Evolutionary conservation across 2,329 filamentous ascomycete genomes (phyloP).

Genomic region (Fusarium sp.): DNA sequence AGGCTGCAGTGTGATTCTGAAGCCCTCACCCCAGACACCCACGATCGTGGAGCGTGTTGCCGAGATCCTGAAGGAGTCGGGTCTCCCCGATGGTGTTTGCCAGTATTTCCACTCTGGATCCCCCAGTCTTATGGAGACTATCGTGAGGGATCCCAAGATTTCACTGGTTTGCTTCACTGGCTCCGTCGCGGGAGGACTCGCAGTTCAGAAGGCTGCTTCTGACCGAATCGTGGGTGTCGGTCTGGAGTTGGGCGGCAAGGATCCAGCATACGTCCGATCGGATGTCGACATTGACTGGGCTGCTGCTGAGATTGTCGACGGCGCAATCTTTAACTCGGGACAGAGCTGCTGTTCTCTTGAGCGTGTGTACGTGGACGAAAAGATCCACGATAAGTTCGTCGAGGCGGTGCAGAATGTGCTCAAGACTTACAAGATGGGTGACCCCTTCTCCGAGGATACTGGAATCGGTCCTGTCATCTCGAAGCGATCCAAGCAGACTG

Average conservation of each 20-base stretch:
- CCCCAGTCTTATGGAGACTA: conserved; percentile 78
- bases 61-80: conserved; percentile 81
- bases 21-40: conserved; percentile 94
- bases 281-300: conserved; percentile 94
- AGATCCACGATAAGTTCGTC: conserved; percentile 86
- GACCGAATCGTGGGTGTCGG: conserved; percentile 88
- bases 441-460: conserved; percentile 82
- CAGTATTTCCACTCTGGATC: conserved; percentile 95
- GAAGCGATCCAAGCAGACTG: conserved; percentile 79
- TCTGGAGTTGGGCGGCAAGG: conserved; percentile 93
- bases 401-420: conserved; percentile 84
- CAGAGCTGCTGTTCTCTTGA: conserved; percentile 97
- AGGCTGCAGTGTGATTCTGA: conserved; percentile 92
- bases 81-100: conserved; percentile 84
- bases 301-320: conserved; percentile 94
- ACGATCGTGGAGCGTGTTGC: conserved; percentile 89
- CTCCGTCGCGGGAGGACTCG: conserved; percentile 87
- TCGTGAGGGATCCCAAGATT: conserved; percentile 82
- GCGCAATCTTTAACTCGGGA: conserved; percentile 97
- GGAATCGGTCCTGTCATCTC: conserved; percentile 92
- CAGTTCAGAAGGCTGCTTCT: conserved; percentile 86
- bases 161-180: conserved; percentile 93
- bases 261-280: conserved; percentile 87
- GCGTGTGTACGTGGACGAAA: conserved; percentile 89
- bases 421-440: conserved; percentile 85